Conservation (phyloP, 2,329 filamentous ascomycete genomes). For the Ceratocystis smalleyi region DNA sequence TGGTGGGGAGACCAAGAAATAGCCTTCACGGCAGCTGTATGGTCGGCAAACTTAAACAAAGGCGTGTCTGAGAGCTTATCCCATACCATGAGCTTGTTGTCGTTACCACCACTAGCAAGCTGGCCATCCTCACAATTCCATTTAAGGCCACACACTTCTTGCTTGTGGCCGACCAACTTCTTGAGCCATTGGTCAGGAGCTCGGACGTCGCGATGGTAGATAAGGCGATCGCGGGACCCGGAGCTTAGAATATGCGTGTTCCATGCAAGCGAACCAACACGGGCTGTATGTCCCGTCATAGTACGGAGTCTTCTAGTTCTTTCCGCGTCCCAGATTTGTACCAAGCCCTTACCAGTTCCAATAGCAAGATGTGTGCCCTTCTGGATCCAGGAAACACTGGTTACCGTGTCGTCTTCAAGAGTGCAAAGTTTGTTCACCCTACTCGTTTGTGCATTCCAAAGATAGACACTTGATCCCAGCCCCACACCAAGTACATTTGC, state of each 20-base stretch:
- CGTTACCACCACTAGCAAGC: conserved; percentile 87
- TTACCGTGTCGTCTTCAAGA: conserved; percentile 81
- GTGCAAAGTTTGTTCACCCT: conserved; percentile 90
- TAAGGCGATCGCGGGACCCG: conserved; percentile 79
- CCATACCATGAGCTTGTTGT: conserved; percentile 99
- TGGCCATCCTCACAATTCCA: conserved; percentile 97
- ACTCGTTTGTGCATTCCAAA: conserved; percentile 91
- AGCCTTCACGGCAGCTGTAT: conserved; percentile 91
- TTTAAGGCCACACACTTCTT: conserved; percentile 89
- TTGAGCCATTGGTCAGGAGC: conserved; percentile 79
- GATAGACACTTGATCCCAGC: conserved; percentile 82
- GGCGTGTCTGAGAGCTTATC: conserved; percentile 88
- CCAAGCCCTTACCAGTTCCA: conserved; percentile 82
- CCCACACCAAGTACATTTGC: conserved; percentile 89
- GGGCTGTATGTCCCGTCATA: conserved; percentile 90
- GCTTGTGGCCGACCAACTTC: conserved; percentile 84
- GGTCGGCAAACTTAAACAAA: conserved; percentile 84
- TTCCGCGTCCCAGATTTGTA: conserved; percentile 96
- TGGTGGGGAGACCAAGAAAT: conserved; percentile 98
- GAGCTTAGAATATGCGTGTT: conserved; percentile 96
- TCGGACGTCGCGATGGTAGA: conserved; percentile 90
- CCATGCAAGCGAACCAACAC: conserved; percentile 90
- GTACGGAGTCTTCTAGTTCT: conserved; percentile 70
- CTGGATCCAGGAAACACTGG: conserved; percentile 97
- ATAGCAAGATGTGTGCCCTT: conserved; percentile 91